Conservation (phyloP, 225 moss, liverwort and hornwort species). For the Lunularia cruciata region DNA sequence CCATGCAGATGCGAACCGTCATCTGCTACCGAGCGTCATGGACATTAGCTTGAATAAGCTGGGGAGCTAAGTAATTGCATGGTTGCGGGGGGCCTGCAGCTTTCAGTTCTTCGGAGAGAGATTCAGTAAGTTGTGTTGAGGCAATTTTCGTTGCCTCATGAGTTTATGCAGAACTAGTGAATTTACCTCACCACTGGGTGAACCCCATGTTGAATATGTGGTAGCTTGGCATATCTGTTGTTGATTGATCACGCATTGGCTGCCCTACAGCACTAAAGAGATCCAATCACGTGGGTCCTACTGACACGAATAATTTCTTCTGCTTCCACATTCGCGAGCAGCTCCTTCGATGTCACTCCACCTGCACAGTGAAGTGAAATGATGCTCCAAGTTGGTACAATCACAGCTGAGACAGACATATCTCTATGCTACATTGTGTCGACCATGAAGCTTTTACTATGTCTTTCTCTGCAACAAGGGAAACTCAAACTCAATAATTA, state of each 20-base stretch:
- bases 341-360: constrained; percentile 83
- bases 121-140: constrained; percentile 80
- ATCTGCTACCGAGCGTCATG: too few species aligned
- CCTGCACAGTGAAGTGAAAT: constrained; percentile 54
- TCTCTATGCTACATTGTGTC: too few species aligned
- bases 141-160: constrained; percentile 95
- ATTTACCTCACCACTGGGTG: constrained; percentile 80
- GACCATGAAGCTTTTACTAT: too few species aligned
- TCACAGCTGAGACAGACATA: too few species aligned
- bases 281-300: constrained; percentile 86
- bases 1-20: too few species aligned
- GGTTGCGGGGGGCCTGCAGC: constrained; percentile 55
- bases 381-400: too few species aligned
- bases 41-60: too few species aligned
- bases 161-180: constrained; percentile 91
- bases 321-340: constrained; percentile 85
- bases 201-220: constrained; percentile 99
- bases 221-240: constrained; percentile 52
- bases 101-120: constrained; percentile 78
- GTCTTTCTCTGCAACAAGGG: too few species aligned
- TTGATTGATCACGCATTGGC: constrained; percentile 80
- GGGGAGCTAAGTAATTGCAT: too few species aligned
- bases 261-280: constrained; percentile 85
- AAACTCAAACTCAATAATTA: too few species aligned
- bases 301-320: constrained; percentile 85